Base-by-base conservation (phyloP, 371 early-diverging fungal species). In the Dipsacomyces acuminosporus region DNA sequence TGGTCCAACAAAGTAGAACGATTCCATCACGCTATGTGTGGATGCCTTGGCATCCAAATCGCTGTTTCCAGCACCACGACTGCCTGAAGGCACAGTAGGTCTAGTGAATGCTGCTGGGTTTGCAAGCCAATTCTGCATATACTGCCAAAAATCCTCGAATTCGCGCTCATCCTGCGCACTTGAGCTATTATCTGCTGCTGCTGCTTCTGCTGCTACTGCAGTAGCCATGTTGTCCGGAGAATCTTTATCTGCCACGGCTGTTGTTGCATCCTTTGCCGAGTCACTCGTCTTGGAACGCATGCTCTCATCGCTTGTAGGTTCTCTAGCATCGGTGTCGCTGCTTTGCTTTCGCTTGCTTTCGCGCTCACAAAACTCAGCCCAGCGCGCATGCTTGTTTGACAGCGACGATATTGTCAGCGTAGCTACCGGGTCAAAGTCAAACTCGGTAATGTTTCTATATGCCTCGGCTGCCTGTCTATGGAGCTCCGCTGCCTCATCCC, bases 101-200 rank as follows among this genome's bases (percentile, higher is more conserved):
- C 55, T 48, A 7, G 74, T 73, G 38, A 71, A 73, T 19, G 74
- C 74, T 0, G 66, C 33, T 8, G 74, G 75, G 34, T 73, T 55
- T 0, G 74, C 64, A 23, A 73, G 58, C 74, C 74, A 73, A 52
- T 64, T 56, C 33, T 73, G 69, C 59, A 73, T 66, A 49, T 73
- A 73, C 40, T 57, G 56, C 74, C 74, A 73, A 45, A 73, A 73
- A 22, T 75, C 59, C 22, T 73, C 74, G 55, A 73, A 73, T 38
- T 66, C 73, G 30, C 25, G 48, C 8, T 74, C 73, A 11, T 41
- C 50, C 4, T 49, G 48, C 13, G 46, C 57, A 22, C 26, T 44
- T 30, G 30, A 30, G 30, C 30, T 11, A 7, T 11, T 5, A 11
- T 5, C 30, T 7, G 30, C 30, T 7, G 30, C 11, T 5, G 5